These are phyloP conservation scores for Sambucus nigra DNA, from an alignment of 129 eudicot genomes.

Conservation along the genomic window DNA sequence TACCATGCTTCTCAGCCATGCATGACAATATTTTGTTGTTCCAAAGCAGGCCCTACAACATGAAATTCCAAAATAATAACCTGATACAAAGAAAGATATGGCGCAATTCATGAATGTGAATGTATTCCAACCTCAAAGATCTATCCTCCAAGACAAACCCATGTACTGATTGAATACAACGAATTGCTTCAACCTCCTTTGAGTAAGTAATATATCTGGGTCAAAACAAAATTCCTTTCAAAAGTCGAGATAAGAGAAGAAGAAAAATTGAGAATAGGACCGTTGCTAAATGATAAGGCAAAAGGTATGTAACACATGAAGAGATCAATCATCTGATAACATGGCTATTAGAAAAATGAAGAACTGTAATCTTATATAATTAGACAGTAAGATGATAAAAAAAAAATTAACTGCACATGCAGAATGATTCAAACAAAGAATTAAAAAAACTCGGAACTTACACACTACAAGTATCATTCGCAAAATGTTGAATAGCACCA, in stretches of 20 bases:
- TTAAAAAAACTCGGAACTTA: constrained; percentile 19
- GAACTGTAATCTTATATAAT: neutral
- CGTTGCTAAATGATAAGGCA: constrained; percentile 9
- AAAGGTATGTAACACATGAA: constrained; percentile 7
- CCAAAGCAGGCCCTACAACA: constrained; percentile 57
- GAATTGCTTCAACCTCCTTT: constrained; percentile 53
- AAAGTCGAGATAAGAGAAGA: too few relatives aligned
- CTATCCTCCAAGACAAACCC: constrained; percentile 49
- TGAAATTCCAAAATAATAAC: neutral
- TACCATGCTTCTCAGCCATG: constrained; percentile 52
- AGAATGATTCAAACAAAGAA: neutral
- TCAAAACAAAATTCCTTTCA: constrained; percentile 2
- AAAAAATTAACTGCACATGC: neutral
- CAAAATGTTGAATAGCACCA: constrained; percentile 45
- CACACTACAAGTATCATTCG: constrained; percentile 57
- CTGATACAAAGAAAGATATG: neutral
- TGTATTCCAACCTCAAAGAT: constrained; percentile 37
- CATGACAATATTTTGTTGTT: constrained; percentile 62
- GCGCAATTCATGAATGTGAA: neutral
- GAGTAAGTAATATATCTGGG: constrained; percentile 49
- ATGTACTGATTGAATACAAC: constrained; percentile 53
- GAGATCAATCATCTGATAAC: neutral
- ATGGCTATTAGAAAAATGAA: neutral
- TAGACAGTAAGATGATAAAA: neutral
- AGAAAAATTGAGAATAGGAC: neutral